These are phyloP conservation scores for Kwoniella heveanensis DNA, from an alignment of 768 basidiomycete species.

Conservation along the genomic window DNA sequence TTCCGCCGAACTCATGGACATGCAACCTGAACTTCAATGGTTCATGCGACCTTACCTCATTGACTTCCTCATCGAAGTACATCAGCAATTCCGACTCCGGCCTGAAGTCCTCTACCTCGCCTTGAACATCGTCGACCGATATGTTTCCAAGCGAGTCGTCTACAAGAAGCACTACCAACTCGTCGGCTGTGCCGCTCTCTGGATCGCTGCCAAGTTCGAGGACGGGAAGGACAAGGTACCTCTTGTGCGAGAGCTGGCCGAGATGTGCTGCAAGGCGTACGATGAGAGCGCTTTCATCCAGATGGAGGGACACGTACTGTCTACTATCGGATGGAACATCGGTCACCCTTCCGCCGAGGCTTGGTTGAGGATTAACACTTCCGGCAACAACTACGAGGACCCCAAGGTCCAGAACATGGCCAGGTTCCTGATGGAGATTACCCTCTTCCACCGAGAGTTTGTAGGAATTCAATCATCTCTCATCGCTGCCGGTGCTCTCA, in stretches of 20 bases:
- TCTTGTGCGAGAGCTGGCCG: slow-evolving; percentile 86
- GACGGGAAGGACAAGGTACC: slow-evolving; percentile 98
- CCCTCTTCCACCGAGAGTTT: slow-evolving; percentile 95
- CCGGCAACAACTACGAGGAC: slow-evolving; percentile 68
- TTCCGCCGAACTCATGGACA: slow-evolving; percentile 94
- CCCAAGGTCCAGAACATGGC: slow-evolving; percentile 91
- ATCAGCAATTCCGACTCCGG: slow-evolving; percentile 94
- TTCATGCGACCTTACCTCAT: slow-evolving; percentile 98
- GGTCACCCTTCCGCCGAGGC: slow-evolving; percentile 98
- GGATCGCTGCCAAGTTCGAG: slow-evolving; percentile 99
- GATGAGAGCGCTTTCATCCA: slow-evolving; percentile 97
- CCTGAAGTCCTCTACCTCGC: slow-evolving; percentile 98
- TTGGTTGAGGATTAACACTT: slow-evolving; percentile 73
- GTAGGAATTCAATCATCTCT: slow-evolving; percentile 80
- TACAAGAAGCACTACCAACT: slow-evolving; percentile 99
- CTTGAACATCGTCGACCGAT: slow-evolving; percentile 98
- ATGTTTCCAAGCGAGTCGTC: slow-evolving; percentile 96
- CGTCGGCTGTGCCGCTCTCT: slow-evolving; percentile 95
- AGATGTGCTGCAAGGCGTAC: slow-evolving; percentile 95
- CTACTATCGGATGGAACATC: slow-evolving; percentile 93
- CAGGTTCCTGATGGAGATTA: slow-evolving; percentile 98
- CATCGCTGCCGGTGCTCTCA: slow-evolving; percentile 85
- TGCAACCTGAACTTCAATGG: slow-evolving; percentile 98
- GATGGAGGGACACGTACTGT: slow-evolving; percentile 97
- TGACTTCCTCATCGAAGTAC: slow-evolving; percentile 98